Percentiles rank a stretch among this genome's conserved stretches.
phyloP scores from a whole-genome alignment of 169 alveolate species.

The Cardiosporidium cionae region DNA sequence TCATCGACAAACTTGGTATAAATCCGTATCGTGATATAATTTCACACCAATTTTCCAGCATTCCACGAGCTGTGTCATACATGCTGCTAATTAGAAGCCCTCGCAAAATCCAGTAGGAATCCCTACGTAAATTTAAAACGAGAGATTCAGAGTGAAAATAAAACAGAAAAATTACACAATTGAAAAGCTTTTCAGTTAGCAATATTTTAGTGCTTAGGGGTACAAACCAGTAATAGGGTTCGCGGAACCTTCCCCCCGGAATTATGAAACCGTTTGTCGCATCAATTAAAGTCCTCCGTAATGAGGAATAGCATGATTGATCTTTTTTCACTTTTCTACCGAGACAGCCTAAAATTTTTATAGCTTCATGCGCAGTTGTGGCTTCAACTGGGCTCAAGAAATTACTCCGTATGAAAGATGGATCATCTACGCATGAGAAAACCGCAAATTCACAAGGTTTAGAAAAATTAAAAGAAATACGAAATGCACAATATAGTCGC shows the following conservation, averaged over 20 bases:
- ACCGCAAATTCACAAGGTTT: no score
- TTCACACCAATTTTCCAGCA: constrained; percentile 20
- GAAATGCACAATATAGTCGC: neutral
- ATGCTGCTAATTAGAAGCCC: constrained; percentile 32
- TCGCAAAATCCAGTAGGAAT: constrained; percentile 35
- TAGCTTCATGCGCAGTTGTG: neutral
- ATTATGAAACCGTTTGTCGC: constrained; percentile 24
- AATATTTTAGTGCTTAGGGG: neutral
- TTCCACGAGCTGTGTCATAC: constrained; percentile 35
- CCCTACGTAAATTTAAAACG: neutral
- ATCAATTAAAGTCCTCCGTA: neutral
- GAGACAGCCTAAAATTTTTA: neutral
- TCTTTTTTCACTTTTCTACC: neutral
- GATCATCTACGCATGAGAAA: no score
- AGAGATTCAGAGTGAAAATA: no score
- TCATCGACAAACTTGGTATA: constrained; percentile 24
- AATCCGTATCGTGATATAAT: constrained; percentile 26
- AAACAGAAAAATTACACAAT: no score
- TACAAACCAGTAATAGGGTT: constrained; percentile 43
- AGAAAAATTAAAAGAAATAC: no score
- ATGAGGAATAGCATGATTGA: neutral
- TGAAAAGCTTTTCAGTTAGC: neutral
- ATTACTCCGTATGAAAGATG: no score
- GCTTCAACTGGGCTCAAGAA: neutral
- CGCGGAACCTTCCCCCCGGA: constrained; percentile 47